phyloP scores from a whole-genome alignment of 2,329 filamentous ascomycete species.

The Tolypocladium paradoxum region DNA sequence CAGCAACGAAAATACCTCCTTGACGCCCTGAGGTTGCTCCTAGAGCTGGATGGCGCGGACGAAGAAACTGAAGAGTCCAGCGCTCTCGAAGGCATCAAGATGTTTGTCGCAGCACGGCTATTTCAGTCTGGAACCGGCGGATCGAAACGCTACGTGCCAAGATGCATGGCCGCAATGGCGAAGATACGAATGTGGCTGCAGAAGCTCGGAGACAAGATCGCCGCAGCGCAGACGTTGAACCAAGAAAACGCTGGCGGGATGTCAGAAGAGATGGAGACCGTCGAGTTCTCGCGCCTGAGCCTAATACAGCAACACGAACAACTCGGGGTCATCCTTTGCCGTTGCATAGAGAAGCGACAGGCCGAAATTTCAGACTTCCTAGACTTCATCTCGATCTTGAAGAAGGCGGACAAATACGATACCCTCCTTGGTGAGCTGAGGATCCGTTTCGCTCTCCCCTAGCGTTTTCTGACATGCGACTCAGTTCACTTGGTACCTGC shows the following conservation, averaged over 20 bases:
- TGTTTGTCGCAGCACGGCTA: slow-evolving; percentile 22
- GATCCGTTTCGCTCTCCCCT: background rate
- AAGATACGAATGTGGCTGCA: slow-evolving; percentile 69
- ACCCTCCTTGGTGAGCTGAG: slow-evolving; percentile 37
- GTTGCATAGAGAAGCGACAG: slow-evolving; percentile 66
- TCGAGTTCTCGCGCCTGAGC: slow-evolving; percentile 71
- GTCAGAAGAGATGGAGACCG: slow-evolving; percentile 60
- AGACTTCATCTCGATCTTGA: slow-evolving; percentile 56
- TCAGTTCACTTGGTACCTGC: slow-evolving; percentile 72
- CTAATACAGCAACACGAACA: slow-evolving; percentile 84
- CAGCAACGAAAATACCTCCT: slow-evolving; percentile 73
- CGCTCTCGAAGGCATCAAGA: slow-evolving; percentile 20
- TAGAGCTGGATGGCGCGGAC: slow-evolving; percentile 50
- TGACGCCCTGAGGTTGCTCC: slow-evolving; percentile 70
- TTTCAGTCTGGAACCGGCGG: slow-evolving; percentile 21
- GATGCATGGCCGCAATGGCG: slow-evolving; percentile 66
- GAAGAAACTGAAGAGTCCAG: slow-evolving; percentile 39
- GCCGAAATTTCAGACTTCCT: slow-evolving; percentile 63
- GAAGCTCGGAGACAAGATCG: slow-evolving; percentile 62
- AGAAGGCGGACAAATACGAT: slow-evolving; percentile 68
- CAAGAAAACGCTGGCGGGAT: slow-evolving; percentile 39
- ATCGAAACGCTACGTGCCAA: slow-evolving; percentile 55
- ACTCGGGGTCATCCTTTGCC: slow-evolving; percentile 67
- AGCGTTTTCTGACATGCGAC: background rate
- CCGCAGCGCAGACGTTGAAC: slow-evolving; percentile 65